These are phyloP conservation scores for Malus hybrid DNA, from an alignment of 331 rosid species.

Conservation along the genomic window DNA sequence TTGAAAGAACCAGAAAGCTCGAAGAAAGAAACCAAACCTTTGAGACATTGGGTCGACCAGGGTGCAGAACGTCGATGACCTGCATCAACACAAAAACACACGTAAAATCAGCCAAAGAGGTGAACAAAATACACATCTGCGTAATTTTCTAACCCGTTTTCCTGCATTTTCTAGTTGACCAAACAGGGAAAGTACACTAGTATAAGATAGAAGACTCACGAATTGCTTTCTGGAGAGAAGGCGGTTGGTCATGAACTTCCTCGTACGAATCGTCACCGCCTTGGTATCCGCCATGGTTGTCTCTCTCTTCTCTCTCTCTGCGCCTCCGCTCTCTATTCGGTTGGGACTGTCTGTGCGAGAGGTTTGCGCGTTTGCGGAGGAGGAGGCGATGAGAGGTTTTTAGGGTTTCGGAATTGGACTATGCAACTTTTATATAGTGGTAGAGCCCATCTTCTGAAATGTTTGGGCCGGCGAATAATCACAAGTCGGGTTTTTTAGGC, in stretches of 20 bases:
- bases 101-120: neutral
- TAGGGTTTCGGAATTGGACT: conserved; percentile 1
- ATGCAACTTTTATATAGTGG: neutral
- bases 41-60: conserved; percentile 45
- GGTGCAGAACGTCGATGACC: conserved; percentile 55
- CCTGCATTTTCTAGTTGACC: conserved; percentile 1
- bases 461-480: neutral
- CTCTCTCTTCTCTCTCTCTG: neutral
- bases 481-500: too few relatives aligned
- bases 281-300: conserved; percentile 27
- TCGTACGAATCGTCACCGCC: conserved; percentile 29
- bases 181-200: neutral
- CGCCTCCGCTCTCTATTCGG: neutral
- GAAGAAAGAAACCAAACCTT: conserved; percentile 23
- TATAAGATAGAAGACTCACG: neutral
- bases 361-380: neutral
- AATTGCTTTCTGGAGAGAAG: conserved; percentile 33
- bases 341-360: neutral
- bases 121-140: neutral
- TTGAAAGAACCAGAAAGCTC: neutral
- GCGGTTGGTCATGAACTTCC: conserved; percentile 33
- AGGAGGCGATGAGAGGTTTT: neutral
- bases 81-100: neutral
- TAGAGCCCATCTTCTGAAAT: neutral
- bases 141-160: neutral